phyloP scores from a whole-genome alignment of 2,329 filamentous ascomycete genomes.

The Fusarium sp. region DNA sequence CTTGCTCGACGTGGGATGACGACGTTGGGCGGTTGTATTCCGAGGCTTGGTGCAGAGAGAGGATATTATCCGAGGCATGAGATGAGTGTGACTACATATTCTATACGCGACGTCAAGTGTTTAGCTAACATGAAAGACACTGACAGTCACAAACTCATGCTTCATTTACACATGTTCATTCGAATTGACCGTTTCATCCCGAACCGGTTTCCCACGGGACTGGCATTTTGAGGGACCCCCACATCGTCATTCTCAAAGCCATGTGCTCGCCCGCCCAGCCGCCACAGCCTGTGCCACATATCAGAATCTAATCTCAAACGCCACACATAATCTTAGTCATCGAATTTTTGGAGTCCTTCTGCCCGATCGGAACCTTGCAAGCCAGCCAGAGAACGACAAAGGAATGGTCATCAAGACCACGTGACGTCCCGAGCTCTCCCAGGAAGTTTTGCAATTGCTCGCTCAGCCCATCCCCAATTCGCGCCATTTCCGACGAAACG shows the following conservation, averaged over 20 bases:
- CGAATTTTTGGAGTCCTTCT: constrained; percentile 6
- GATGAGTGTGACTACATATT: not conserved
- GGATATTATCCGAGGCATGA: constrained; percentile 11
- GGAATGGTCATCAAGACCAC: constrained; percentile 46
- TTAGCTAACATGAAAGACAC: not conserved
- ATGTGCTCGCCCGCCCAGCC: not conserved
- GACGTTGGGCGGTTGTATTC: constrained; percentile 5
- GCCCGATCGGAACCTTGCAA: constrained; percentile 18
- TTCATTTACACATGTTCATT: not conserved
- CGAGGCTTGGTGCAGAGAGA: constrained; percentile 6
- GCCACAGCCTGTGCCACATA: not conserved
- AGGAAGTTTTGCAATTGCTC: constrained; percentile 41
- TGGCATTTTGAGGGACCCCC: constrained; percentile 30
- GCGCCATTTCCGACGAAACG: constrained; percentile 43
- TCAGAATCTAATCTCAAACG: not conserved
- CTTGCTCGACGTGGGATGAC: constrained; percentile 32
- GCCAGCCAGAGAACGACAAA: constrained; percentile 32
- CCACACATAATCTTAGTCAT: constrained; percentile 1
- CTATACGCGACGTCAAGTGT: not conserved
- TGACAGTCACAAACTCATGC: not conserved
- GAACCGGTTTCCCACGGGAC: constrained; percentile 38
- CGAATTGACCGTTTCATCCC: constrained; percentile 34
- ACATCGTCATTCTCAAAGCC: constrained; percentile 15
- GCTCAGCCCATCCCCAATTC: constrained; percentile 47
- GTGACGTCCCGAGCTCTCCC: constrained; percentile 46